These are phyloP conservation scores for Elaeagnus macrophylla DNA, from an alignment of 306 rosid genomes.

Conservation along the genomic window DNA sequence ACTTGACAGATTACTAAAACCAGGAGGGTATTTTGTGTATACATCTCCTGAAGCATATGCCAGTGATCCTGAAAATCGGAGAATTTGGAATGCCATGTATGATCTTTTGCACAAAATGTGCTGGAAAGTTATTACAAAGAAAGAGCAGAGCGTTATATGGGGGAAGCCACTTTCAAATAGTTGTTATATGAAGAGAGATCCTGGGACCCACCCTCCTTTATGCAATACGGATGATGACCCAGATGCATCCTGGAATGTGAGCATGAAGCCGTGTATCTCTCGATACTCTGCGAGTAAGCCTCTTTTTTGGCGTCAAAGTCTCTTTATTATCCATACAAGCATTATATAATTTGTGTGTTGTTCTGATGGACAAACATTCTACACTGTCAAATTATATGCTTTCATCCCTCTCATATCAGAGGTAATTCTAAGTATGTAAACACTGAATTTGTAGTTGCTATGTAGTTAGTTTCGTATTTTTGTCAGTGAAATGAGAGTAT, in stretches of 20 bases:
- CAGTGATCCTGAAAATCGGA: constrained; percentile 39
- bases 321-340: background rate
- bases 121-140: constrained; percentile 44
- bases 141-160: constrained; percentile 55
- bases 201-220: constrained; percentile 31
- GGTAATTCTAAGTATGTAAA: background rate
- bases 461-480: background rate
- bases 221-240: constrained; percentile 34
- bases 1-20: constrained; percentile 52
- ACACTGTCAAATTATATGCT: background rate
- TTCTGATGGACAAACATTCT: background rate
- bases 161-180: constrained; percentile 42
- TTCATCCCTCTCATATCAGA: too few relatives aligned
- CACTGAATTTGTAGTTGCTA: background rate
- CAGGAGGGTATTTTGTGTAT: constrained; percentile 56
- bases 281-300: constrained; percentile 43
- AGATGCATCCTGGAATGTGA: constrained; percentile 48
- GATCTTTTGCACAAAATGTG: constrained; percentile 45
- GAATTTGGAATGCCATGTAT: constrained; percentile 43
- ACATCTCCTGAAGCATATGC: constrained; percentile 63
- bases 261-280: constrained; percentile 50
- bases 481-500: background rate
- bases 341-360: background rate
- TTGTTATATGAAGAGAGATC: constrained; percentile 48
- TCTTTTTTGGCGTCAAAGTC: background rate